Evolutionary conservation across 2,329 filamentous ascomycete genomes (phyloP).

Genomic region (Fusarium albosuccineum): DNA sequence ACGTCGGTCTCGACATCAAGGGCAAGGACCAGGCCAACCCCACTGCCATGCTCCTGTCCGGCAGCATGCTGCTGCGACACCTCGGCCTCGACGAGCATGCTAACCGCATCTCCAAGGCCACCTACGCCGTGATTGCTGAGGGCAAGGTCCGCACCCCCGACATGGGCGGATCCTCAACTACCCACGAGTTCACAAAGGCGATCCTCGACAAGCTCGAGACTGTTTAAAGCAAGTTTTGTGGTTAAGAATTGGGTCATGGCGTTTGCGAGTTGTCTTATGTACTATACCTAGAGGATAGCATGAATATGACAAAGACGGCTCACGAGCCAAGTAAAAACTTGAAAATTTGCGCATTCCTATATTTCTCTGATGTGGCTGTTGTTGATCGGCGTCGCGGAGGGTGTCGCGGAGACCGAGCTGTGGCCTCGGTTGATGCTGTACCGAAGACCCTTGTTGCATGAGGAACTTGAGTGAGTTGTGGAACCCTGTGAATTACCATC

Average conservation of each 20-base stretch:
- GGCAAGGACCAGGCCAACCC: constrained; percentile 99
- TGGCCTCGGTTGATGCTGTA: constrained; percentile 26
- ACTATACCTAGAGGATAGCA: too few species aligned
- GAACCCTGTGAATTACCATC: too few species aligned
- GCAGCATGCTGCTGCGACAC: constrained; percentile 97
- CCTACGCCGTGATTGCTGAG: constrained; percentile 84
- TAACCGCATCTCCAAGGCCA: constrained; percentile 94
- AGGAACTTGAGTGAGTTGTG: background rate
- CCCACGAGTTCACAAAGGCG: constrained; percentile 94
- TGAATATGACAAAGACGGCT: too few species aligned
- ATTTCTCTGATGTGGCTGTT: constrained; percentile 8
- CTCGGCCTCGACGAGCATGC: constrained; percentile 97
- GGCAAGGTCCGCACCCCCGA: constrained; percentile 91
- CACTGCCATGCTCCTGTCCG: constrained; percentile 93
- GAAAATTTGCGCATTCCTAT: background rate
- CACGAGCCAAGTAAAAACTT: too few species aligned
- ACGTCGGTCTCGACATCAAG: constrained; percentile 99
- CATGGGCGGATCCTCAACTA: constrained; percentile 92
- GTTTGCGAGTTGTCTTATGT: too few species aligned
- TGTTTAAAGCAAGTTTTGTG: constrained; percentile 61
- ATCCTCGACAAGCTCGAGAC: constrained; percentile 96
- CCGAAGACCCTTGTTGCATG: constrained; percentile 16
- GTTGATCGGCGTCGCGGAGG: background rate
- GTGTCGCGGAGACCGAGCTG: constrained; percentile 18
- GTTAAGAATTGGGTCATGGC: background rate